Base-by-base conservation (phyloP, 2,329 filamentous ascomycete species). In the Erysiphe pulchra region DNA sequence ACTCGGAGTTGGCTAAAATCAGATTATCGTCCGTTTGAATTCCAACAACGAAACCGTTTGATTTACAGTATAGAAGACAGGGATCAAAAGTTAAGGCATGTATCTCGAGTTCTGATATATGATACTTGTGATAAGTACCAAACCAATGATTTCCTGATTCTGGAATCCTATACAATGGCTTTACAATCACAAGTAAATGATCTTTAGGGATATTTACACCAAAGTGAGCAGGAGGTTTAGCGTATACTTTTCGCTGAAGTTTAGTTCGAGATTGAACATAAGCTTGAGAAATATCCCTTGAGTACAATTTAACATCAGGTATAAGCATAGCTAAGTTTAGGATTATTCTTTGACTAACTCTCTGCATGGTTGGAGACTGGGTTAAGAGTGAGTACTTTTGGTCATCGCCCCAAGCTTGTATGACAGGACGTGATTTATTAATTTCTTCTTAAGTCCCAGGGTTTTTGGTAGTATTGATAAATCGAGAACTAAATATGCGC, bases 61-160 rank as follows among this genome's bases (percentile, higher is more conserved):
- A 16, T 39, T n/a, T 39, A 39, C 36, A 38, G 31, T 41, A 17
- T n/a, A 46, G 32, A 10, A 46, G 28, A 38, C 45, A 46, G 17
- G 45, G 45, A 24, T 46, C 36, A 24, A 18, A 46, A 10, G 45
- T 46, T 16, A 37, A 46, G 12, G 33, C 17, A 14, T 32, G 9
- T 37, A 46, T 43, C 16, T 20, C 12, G n/a, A 46, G 31, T 36
- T 37, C 43, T 9, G n/a, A n/a, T n/a, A n/a, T n/a, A n/a, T n/a
- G n/a, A n/a, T n/a, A n/a, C n/a, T n/a, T n/a, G n/a, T n/a, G n/a
- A n/a, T n/a, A n/a, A n/a, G n/a, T n/a, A n/a, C n/a, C n/a, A n/a
- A n/a, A n/a, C n/a, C n/a, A n/a, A n/a, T n/a, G n/a, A n/a, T n/a
- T n/a, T n/a, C n/a, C n/a, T n/a, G n/a, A n/a, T n/a, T n/a, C n/a